phyloP scores from a whole-genome alignment of 805 yeast species.

The Alloascoidea africana region DNA sequence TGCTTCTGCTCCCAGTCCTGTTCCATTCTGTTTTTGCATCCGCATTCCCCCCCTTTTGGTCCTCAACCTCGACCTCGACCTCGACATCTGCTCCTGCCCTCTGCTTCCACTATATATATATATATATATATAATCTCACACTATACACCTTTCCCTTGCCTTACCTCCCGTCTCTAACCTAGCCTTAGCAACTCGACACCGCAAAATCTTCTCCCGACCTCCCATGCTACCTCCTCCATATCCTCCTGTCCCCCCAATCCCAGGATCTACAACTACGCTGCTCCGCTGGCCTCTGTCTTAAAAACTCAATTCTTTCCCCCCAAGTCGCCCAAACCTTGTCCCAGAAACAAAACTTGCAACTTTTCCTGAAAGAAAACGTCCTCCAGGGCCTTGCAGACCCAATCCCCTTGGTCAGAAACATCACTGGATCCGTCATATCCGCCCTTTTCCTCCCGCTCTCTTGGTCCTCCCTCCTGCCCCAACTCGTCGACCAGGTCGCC shows the following conservation, averaged over 20 bases:
- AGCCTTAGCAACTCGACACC: not conserved
- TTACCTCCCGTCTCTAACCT: not conserved
- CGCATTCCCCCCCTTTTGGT: too few relatives aligned
- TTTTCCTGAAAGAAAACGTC: slow-evolving; percentile 28
- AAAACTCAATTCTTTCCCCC: slow-evolving; percentile 44
- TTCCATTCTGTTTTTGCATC: not conserved
- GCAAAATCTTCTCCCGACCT: not conserved
- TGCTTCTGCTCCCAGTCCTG: too few relatives aligned
- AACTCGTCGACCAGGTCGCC: slow-evolving; percentile 45
- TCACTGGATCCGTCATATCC: slow-evolving; percentile 84
- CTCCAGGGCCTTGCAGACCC: slow-evolving; percentile 34
- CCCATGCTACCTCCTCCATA: not conserved
- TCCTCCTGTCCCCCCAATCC: not conserved
- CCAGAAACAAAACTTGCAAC: too few relatives aligned
- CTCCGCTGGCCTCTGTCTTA: slow-evolving; percentile 75
- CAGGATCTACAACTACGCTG: slow-evolving; percentile 49
- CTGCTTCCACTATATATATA: too few relatives aligned
- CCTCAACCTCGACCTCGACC: too few relatives aligned
- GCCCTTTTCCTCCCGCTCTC: slow-evolving; percentile 61
- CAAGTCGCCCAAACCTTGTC: slow-evolving; percentile 19
- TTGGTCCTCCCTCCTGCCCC: slow-evolving; percentile 69
- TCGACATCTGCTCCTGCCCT: too few relatives aligned
- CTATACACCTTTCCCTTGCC: too few relatives aligned
- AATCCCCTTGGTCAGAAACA: slow-evolving; percentile 57
- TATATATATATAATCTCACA: not conserved